Evolutionary conservation across 1,139 yeast species (phyloP), one percentile per base, ranked within the genome.

Genomic region (Magnusiomyces starmeri): DNA sequence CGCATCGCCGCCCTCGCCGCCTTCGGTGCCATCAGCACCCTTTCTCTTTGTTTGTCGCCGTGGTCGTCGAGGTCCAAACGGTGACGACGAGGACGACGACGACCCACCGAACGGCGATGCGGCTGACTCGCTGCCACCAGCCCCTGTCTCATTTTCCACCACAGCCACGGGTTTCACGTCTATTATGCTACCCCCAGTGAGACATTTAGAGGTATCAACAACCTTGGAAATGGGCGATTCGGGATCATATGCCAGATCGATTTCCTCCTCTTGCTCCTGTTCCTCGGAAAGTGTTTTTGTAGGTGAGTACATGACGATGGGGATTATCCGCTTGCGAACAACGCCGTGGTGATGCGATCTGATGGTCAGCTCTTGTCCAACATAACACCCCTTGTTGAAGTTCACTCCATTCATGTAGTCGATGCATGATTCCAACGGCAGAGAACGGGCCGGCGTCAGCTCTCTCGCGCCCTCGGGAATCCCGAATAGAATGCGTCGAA

Each of bases 311-410:
- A 88, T 71, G 54, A 75, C 78, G 1, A 85, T 81, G 0, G 97
- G 96, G 44, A 86, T 78, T 2, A 89, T 72, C 51, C 98, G 73
- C 64, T 90, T 89, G 25, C 96, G 75, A 14, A 90, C 79, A 2
- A 83, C 79, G 1, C 97, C 96, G 45, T 85, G 82, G 56, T 87
- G 88, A 64, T 76, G 83, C 0, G 97, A 85, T 61, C 98, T 76
- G 21, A 90, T 88, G 0, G 97, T 90, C 51, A 92, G 73, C 65
- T 92, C 99, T 67, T 92, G 98, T 0, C 99, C 99, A 21, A 88
- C 83, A 62, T 92, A 92, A 66, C 99, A 92, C 2, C 99, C 99
- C 66, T 92, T 92, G 60, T 89, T 81, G 50, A 84, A 78, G 51
- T 92, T 87, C 18, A 90, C 77, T 1, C 96, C 95, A 59, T 86